A percentile compares a stretch with the other conserved stretches of the same genome.
These are phyloP conservation scores for Rutstroemia sp. DNA, from an alignment of 2,329 filamentous ascomycete genomes.

Conservation along the genomic window DNA sequence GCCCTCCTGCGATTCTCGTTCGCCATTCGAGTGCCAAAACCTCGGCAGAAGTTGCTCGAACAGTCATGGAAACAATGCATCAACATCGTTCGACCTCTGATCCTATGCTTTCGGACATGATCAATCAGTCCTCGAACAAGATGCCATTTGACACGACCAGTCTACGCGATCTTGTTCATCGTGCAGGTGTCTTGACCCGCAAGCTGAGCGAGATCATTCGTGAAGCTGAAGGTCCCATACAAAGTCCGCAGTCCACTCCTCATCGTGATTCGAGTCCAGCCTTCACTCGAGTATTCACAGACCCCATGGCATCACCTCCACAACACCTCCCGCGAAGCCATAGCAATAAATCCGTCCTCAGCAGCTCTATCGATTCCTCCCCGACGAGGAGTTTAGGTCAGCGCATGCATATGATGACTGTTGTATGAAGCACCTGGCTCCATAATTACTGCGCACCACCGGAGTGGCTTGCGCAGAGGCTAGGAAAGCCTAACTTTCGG, in stretches of 20 bases:
- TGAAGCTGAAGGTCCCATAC: conserved; percentile 48
- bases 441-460: too few relatives aligned
- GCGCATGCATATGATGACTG: conserved; percentile 59
- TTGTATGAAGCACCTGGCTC: conserved; percentile 31
- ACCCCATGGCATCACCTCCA: conserved; percentile 48
- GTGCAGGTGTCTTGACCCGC: conserved; percentile 53
- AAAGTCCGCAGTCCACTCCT: conserved; percentile 45
- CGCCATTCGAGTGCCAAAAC: conserved; percentile 25
- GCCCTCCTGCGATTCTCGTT: conserved; percentile 17
- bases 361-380: conserved; percentile 45
- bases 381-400: conserved; percentile 43
- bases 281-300: conserved; percentile 59
- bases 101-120: conserved; percentile 26
- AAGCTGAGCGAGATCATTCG: conserved; percentile 53
- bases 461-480: too few relatives aligned
- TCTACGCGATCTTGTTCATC: conserved; percentile 57
- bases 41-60: conserved; percentile 45
- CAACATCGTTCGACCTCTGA: conserved; percentile 41
- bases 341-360: conserved; percentile 46
- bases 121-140: conserved; percentile 34
- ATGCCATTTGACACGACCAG: conserved; percentile 64
- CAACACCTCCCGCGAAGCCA: conserved; percentile 44
- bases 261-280: conserved; percentile 55
- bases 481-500: background rate
- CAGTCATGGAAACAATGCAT: conserved; percentile 59